Evolutionary conservation across 2,329 filamentous ascomycete genomes (phyloP).

Genomic region (Xylaria hypoxylon): DNA sequence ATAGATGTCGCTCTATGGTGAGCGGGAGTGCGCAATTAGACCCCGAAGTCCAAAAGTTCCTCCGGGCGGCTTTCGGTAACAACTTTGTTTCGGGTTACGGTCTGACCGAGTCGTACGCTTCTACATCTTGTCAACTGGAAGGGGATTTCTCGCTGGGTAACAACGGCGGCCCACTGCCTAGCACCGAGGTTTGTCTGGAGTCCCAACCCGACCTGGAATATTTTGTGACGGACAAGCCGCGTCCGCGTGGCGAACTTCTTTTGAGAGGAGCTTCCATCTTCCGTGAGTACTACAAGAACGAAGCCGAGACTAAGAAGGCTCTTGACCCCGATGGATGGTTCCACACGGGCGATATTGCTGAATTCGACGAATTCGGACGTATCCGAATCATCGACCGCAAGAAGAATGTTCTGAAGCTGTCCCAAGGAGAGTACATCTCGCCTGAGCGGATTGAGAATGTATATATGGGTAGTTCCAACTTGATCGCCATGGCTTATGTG

Average conservation of each 20-base stretch:
- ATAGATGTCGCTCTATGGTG: constrained; percentile 78
- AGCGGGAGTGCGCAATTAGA: constrained; percentile 93
- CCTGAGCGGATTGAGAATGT: constrained; percentile 98
- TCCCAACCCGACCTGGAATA: constrained; percentile 97
- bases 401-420: constrained; percentile 99
- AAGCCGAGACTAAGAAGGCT: constrained; percentile 84
- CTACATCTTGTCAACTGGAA: constrained; percentile 74
- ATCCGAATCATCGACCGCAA: constrained; percentile 95
- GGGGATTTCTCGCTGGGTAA: constrained; percentile 82
- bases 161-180: constrained; percentile 78
- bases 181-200: constrained; percentile 80
- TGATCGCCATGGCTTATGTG: constrained; percentile 84
- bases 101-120: constrained; percentile 91
- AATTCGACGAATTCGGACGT: constrained; percentile 85
- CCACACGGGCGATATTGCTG: constrained; percentile 91
- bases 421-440: constrained; percentile 97
- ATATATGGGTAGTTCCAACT: constrained; percentile 82
- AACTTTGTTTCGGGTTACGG: constrained; percentile 90
- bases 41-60: constrained; percentile 86
- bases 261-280: constrained; percentile 85
- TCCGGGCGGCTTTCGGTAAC: constrained; percentile 84
- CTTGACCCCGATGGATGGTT: constrained; percentile 95
- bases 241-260: constrained; percentile 89
- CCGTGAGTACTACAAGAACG: constrained; percentile 89
- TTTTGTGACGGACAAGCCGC: constrained; percentile 84